These are phyloP conservation scores for Begonia peltatifolia DNA, from an alignment of 306 rosid species.

Conservation along the genomic window DNA sequence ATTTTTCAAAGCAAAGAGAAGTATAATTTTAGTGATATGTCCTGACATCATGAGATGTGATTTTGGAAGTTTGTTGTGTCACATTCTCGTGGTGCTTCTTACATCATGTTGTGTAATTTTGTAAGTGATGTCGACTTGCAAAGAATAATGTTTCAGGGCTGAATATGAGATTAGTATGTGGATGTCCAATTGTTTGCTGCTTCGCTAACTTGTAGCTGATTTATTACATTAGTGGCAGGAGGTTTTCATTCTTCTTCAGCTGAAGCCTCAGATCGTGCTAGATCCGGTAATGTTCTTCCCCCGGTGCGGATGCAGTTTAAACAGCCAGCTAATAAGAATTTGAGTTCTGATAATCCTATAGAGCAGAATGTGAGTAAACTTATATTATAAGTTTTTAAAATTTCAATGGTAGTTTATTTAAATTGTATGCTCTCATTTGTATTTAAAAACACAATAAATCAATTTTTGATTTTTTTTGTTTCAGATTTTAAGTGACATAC, in stretches of 20 bases:
- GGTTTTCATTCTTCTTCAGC: slow-evolving; percentile 22
- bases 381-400: neutral
- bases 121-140: no score
- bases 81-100: no score
- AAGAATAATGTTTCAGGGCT: neutral
- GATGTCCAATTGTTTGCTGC: slow-evolving; percentile 6
- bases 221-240: slow-evolving; percentile 16
- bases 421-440: neutral
- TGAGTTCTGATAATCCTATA: slow-evolving; percentile 30
- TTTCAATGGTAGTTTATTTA: neutral
- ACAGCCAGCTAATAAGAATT: slow-evolving; percentile 37
- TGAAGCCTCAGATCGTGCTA: slow-evolving; percentile 42
- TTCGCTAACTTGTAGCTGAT: neutral
- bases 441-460: neutral
- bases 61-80: no score
- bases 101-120: no score
- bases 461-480: neutral
- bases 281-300: slow-evolving; percentile 32
- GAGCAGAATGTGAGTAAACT: slow-evolving; percentile 41
- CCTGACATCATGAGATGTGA: no score
- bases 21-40: no score
- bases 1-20: no score
- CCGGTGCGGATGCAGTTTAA: slow-evolving; percentile 65
- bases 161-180: neutral
- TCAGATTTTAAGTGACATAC: slow-evolving; percentile 47